Percentiles rank a stretch among this genome's conserved stretches.
Conservation (phyloP, 2,329 filamentous ascomycete genomes). For the Mycogone perniciosa region DNA sequence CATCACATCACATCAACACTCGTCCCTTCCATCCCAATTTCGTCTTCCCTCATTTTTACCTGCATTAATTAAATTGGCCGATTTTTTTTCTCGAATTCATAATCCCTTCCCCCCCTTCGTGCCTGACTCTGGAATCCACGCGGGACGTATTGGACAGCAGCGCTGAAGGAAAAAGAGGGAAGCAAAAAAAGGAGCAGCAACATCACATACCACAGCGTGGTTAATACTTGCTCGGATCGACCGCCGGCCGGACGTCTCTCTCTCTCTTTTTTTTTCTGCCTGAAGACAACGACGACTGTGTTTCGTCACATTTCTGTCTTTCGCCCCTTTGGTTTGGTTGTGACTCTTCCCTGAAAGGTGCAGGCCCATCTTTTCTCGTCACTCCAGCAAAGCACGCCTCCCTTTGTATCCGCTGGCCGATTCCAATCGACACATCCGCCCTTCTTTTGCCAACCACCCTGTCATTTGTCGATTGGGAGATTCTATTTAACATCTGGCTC, state of each 20-base stretch:
- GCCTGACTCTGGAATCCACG: not conserved
- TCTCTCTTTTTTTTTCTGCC: not conserved
- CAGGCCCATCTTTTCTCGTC: not conserved
- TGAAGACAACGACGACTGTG: not conserved
- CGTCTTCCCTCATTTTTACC: not conserved
- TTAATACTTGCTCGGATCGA: slow-evolving; percentile 7
- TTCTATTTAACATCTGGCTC: not conserved
- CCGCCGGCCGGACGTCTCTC: slow-evolving; percentile 8
- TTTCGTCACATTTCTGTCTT: not conserved
- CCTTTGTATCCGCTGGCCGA: slow-evolving; percentile 5
- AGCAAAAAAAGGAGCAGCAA: not conserved
- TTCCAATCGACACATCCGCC: slow-evolving; percentile 3
- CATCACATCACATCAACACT: not conserved
- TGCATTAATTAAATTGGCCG: not conserved
- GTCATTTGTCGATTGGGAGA: not conserved
- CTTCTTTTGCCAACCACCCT: not conserved
- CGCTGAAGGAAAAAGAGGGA: not conserved
- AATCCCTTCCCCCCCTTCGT: not conserved
- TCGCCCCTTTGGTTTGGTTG: not conserved
- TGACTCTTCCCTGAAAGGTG: not conserved
- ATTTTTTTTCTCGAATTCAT: too few species aligned
- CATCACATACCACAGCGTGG: slow-evolving; percentile 8
- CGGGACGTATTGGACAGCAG: not conserved
- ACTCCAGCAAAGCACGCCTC: not conserved
- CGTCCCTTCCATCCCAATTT: not conserved